These are phyloP conservation scores for Paraconiothyrium brasiliense DNA, from an alignment of 2,329 filamentous ascomycete genomes.

Conservation along the genomic window DNA sequence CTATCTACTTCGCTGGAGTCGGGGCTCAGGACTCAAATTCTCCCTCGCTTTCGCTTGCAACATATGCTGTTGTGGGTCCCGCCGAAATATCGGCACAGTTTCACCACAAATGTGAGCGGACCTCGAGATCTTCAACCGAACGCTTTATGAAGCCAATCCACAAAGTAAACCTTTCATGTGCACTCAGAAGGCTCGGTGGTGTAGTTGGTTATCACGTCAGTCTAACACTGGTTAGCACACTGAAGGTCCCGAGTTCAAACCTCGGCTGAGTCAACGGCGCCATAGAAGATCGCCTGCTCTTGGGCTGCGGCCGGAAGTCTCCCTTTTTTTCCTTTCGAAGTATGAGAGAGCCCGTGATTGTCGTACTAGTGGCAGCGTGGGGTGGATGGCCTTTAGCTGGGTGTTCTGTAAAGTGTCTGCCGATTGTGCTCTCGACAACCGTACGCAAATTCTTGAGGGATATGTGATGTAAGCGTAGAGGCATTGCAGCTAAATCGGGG, in stretches of 20 bases:
- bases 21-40: neutral
- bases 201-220: constrained; percentile 59
- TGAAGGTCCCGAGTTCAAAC: constrained; percentile 13
- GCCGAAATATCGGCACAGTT: neutral
- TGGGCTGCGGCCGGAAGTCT: neutral
- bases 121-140: neutral
- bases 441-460: too few species aligned
- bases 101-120: neutral
- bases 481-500: too few species aligned
- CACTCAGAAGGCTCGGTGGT: constrained; percentile 43
- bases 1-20: too few species aligned
- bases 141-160: neutral
- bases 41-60: neutral
- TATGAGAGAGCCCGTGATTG: neutral
- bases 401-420: too few species aligned
- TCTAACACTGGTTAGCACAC: constrained; percentile 47
- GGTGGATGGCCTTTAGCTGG: too few species aligned
- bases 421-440: too few species aligned
- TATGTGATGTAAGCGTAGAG: too few species aligned
- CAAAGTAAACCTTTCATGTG: neutral
- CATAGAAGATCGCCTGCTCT: too few species aligned
- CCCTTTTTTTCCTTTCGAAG: neutral
- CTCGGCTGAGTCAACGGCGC: constrained; percentile 12
- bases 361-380: too few species aligned
- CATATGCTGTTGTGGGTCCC: neutral